Percentiles rank a stretch among this genome's conserved stretches.
phyloP scores from a whole-genome alignment of 805 yeast genomes.

The Sugiyamaella marilandica region DNA sequence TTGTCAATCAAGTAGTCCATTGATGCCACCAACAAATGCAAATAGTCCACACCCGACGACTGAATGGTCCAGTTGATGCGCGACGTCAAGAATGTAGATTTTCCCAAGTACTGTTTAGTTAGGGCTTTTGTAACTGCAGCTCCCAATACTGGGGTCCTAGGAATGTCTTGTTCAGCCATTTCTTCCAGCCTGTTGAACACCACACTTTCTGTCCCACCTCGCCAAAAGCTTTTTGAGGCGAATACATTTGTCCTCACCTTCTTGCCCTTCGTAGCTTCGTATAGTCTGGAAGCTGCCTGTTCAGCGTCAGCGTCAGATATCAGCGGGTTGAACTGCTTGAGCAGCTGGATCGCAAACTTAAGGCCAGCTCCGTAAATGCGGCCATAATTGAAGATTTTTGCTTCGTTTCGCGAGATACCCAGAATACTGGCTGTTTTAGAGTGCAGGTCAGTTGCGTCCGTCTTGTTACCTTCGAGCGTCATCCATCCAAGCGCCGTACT shows the following conservation, averaged over 20 bases:
- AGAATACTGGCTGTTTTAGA: constrained; percentile 87
- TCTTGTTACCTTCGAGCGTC: constrained; percentile 94
- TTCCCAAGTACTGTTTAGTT: constrained; percentile 56
- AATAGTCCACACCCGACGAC: constrained; percentile 94
- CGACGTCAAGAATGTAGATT: constrained; percentile 68
- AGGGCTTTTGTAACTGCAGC: constrained; percentile 90
- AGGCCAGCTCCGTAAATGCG: constrained; percentile 97
- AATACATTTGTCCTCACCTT: constrained; percentile 31
- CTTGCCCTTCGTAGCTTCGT: constrained; percentile 79
- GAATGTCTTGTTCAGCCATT: constrained; percentile 75
- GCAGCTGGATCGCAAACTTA: constrained; percentile 76
- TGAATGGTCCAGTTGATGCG: constrained; percentile 97
- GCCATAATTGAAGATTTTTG: constrained; percentile 94
- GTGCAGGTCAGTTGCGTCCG: constrained; percentile 89
- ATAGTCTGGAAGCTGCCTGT: constrained; percentile 58
- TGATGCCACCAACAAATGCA: constrained; percentile 76
- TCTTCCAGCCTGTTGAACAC: constrained; percentile 84
- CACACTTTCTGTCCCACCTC: constrained; percentile 93
- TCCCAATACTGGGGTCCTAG: constrained; percentile 86
- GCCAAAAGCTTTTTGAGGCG: constrained; percentile 34
- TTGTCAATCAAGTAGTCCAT: constrained; percentile 75
- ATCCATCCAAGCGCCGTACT: constrained; percentile 98
- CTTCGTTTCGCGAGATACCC: constrained; percentile 86
- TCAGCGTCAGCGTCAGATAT: constrained; percentile 64
- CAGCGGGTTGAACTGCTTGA: constrained; percentile 76